A percentile compares a stretch with the other conserved stretches of the same genome.
Conservation (phyloP, 805 yeast genomes). For the Hanseniaspora occidentalis region DNA sequence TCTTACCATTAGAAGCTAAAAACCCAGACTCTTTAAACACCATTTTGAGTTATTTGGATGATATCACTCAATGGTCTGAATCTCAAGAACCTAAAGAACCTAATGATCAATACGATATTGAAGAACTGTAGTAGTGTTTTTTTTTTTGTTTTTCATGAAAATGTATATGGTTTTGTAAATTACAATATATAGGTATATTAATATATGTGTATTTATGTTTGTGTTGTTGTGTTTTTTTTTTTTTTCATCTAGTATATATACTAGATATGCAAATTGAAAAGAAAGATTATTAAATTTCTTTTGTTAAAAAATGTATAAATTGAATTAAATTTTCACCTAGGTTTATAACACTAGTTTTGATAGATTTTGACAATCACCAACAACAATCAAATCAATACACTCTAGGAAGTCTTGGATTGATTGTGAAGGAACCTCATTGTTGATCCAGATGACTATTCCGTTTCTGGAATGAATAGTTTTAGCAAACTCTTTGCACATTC, state of each 20-base stretch:
- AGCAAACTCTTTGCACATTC: slow-evolving; percentile 49
- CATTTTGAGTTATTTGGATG: slow-evolving; percentile 85
- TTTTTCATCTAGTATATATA: not conserved
- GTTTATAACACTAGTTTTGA: slow-evolving; percentile 18
- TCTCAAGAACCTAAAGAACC: slow-evolving; percentile 96
- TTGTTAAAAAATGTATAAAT: not conserved
- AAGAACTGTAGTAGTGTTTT: slow-evolving; percentile 40
- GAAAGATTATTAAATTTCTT: not conserved
- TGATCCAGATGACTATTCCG: slow-evolving; percentile 53
- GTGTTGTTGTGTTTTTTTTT: not conserved
- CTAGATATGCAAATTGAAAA: not conserved
- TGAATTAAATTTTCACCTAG: not conserved
- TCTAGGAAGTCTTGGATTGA: slow-evolving; percentile 38
- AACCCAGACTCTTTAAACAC: slow-evolving; percentile 66
- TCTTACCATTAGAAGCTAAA: slow-evolving; percentile 75
- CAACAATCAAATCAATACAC: slow-evolving; percentile 42
- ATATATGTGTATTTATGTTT: slow-evolving; percentile 1
- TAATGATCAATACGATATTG: slow-evolving; percentile 56
- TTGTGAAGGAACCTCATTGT: slow-evolving; percentile 41
- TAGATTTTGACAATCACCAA: slow-evolving; percentile 54
- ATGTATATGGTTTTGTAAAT: not conserved
- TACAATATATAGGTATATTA: slow-evolving; percentile 3
- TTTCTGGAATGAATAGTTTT: slow-evolving; percentile 41
- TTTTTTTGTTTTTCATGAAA: too few species aligned
- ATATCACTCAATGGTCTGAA: slow-evolving; percentile 96